Evolutionary conservation across 345 rosid species (phyloP).

Genomic region (Bretschneidera sinensis): DNA sequence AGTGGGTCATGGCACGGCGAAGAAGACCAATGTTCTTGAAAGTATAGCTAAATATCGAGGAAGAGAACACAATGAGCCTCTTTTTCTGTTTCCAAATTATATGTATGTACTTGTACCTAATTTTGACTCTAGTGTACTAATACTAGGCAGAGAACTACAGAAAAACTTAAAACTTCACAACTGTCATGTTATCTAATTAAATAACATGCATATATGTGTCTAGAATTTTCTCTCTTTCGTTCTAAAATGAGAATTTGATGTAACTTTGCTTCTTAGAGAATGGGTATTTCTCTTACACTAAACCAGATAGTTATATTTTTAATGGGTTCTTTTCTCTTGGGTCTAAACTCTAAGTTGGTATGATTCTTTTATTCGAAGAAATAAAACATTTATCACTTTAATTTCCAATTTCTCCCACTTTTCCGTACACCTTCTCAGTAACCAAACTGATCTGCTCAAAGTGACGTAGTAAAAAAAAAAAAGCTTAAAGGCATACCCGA

Average conservation of each 20-base stretch:
- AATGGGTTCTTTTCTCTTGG: no score
- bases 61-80: conserved; percentile 8
- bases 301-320: no score
- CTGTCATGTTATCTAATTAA: no score
- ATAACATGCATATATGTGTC: conserved; percentile 2
- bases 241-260: not conserved
- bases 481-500: conserved; percentile 21
- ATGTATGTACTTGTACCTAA: no score
- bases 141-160: no score
- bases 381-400: no score
- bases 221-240: not conserved
- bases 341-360: no score
- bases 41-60: conserved; percentile 35
- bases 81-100: not conserved
- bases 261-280: not conserved
- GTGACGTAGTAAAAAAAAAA: not conserved
- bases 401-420: not conserved
- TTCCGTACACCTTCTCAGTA: not conserved
- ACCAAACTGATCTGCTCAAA: not conserved
- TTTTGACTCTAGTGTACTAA: no score
- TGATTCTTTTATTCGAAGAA: no score
- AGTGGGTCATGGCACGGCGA: conserved; percentile 66
- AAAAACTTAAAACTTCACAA: no score
- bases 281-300: not conserved
- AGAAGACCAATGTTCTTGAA: conserved; percentile 46